Percentiles rank a stretch among this genome's conserved stretches.
Evolutionary conservation across 257 asterid species (phyloP).

Genomic region (Ocimum tenuiflorum): DNA sequence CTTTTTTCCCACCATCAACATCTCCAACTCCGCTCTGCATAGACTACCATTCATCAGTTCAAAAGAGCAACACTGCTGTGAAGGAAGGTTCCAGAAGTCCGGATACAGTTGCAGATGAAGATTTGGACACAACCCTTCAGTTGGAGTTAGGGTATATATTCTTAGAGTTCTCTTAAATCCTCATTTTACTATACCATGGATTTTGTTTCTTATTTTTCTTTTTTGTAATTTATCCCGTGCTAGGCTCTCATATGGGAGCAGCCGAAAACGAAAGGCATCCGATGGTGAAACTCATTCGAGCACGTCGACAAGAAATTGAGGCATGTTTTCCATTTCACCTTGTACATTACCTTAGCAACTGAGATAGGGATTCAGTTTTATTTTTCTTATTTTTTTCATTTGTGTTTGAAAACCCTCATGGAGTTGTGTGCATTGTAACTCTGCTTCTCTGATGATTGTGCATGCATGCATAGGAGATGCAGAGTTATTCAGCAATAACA

Average conservation of each 20-base stretch:
- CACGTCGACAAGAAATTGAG: conserved; percentile 23
- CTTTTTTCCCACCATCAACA: conserved; percentile 23
- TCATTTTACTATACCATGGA: neutral
- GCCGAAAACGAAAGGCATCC: conserved; percentile 31
- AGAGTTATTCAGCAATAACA: too few relatives aligned
- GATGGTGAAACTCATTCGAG: conserved; percentile 38
- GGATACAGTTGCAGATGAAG: conserved; percentile 43
- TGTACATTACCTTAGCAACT: conserved; percentile 14
- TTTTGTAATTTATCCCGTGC: neutral
- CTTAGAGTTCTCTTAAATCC: neutral
- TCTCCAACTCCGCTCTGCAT: conserved; percentile 22
- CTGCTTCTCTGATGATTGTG: neutral
- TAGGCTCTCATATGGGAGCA: conserved; percentile 45
- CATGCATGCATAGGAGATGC: too few relatives aligned
- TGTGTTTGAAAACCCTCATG: too few relatives aligned
- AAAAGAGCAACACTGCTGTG: conserved; percentile 5
- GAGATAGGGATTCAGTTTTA: neutral
- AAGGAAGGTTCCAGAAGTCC: conserved; percentile 34
- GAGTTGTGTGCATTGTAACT: too few relatives aligned
- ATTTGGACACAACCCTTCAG: conserved; percentile 51
- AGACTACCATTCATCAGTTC: conserved; percentile 27
- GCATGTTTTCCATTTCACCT: conserved; percentile 9
- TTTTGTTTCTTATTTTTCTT: neutral
- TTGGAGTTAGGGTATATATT: conserved; percentile 39
- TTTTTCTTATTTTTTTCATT: neutral